Conservation (phyloP, 2,329 filamentous ascomycete species). For the Fusarium sp. region DNA sequence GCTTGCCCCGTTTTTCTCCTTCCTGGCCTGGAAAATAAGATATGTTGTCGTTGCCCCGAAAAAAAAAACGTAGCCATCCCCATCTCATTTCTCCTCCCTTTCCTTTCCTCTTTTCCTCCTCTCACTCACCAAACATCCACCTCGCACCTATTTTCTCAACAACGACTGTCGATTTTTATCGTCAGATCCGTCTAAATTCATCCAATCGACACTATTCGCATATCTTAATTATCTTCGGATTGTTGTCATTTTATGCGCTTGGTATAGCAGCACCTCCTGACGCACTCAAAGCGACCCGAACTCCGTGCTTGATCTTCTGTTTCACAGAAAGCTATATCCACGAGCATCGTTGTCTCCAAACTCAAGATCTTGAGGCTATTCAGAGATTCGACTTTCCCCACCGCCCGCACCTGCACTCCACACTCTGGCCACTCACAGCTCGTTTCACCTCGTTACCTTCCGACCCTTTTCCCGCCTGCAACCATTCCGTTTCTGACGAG, state of each 20-base stretch:
- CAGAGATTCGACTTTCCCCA: slow-evolving; percentile 49
- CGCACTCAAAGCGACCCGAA: slow-evolving; percentile 37
- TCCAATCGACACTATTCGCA: slow-evolving; percentile 56
- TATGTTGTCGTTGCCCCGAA: slow-evolving; percentile 58
- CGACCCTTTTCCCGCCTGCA: slow-evolving; percentile 40
- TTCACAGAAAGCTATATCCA: slow-evolving; percentile 21
- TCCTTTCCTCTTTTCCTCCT: slow-evolving; percentile 40
- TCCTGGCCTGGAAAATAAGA: slow-evolving; percentile 59
- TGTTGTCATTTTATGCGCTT: slow-evolving; percentile 52
- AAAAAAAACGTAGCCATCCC: slow-evolving; percentile 66
- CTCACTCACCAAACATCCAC: slow-evolving; percentile 44
- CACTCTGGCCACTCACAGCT: slow-evolving; percentile 46
- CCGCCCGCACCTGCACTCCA: slow-evolving; percentile 38
- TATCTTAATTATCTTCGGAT: slow-evolving; percentile 55
- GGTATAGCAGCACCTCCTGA: slow-evolving; percentile 49
- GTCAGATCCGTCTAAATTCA: slow-evolving; percentile 54
- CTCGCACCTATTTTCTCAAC: slow-evolving; percentile 53
- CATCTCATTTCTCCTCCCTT: slow-evolving; percentile 51
- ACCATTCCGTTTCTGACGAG: slow-evolving; percentile 42
- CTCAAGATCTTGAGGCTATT: slow-evolving; percentile 57
- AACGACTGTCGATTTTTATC: slow-evolving; percentile 51
- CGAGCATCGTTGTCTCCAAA: slow-evolving; percentile 38
- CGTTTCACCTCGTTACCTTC: slow-evolving; percentile 40
- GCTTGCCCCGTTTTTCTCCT: slow-evolving; percentile 62
- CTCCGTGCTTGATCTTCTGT: slow-evolving; percentile 44